Conservation (phyloP, 805 yeast species). For the Barnettozyma pratensis region DNA sequence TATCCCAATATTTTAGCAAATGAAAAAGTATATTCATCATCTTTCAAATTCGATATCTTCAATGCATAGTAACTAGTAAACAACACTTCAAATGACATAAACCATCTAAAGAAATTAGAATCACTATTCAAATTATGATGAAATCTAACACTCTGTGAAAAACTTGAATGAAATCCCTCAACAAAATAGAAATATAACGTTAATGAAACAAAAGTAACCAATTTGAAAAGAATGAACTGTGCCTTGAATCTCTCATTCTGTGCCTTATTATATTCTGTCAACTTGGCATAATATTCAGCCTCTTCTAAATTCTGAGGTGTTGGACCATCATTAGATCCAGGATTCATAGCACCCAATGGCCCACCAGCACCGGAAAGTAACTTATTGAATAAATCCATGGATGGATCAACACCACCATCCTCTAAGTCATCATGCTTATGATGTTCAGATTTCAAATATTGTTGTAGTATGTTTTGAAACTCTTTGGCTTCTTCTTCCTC, state of each 20-base stretch:
- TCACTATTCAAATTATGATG: slow-evolving; percentile 12
- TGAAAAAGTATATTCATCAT: slow-evolving; percentile 21
- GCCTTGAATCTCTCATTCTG: slow-evolving; percentile 22
- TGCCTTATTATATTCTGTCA: slow-evolving; percentile 13
- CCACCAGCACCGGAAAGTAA: slow-evolving; percentile 5
- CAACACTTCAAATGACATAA: slow-evolving; percentile 14
- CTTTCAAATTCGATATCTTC: slow-evolving; percentile 8
- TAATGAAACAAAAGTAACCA: slow-evolving; percentile 3
- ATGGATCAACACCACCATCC: slow-evolving; percentile 9
- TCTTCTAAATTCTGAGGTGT: slow-evolving; percentile 1
- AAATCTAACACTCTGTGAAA: slow-evolving; percentile 9
- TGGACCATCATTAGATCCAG: background rate
- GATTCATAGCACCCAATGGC: background rate
- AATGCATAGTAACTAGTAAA: slow-evolving; percentile 16
- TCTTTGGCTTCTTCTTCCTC: slow-evolving; percentile 13
- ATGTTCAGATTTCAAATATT: slow-evolving; percentile 13
- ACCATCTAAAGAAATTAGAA: too few species aligned
- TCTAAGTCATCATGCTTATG: slow-evolving; percentile 8
- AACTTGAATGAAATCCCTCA: slow-evolving; percentile 10
- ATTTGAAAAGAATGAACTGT: slow-evolving; percentile 14
- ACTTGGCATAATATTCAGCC: slow-evolving; percentile 5
- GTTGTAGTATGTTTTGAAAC: slow-evolving; percentile 19
- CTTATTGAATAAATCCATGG: slow-evolving; percentile 12
- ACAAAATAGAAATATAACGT: slow-evolving; percentile 10
- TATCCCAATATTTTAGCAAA: slow-evolving; percentile 18